Evolutionary conservation across 345 rosid species (phyloP), one percentile per base, ranked within the genome.

Genomic region (Heritiera fomes): DNA sequence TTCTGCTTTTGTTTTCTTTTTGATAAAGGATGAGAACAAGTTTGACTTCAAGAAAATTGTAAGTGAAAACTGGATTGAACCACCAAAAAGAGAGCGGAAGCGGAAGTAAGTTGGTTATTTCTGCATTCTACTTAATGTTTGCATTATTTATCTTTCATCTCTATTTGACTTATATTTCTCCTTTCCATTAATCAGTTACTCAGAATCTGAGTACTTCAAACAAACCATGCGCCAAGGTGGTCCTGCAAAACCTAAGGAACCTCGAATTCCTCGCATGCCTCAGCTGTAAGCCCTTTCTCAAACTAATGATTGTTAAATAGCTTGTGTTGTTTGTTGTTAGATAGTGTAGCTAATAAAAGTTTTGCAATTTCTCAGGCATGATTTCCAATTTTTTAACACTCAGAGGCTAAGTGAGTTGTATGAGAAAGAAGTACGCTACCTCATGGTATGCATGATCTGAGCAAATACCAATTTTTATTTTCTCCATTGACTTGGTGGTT

Each of bases 191-290:
- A 81, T 66, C 80, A 94, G 98, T 85, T 97, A 94, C 87, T 97
- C 98, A 34, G 98, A 96, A 87, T 90, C 97, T 81, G 98, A 96
- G 55, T 94, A 96, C 87, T 96, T 94, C 46, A 96, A 94, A 87
- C 97, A 96, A 90, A 91, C 98, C 64, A 83, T 96, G 97, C 94
- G 98, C 55, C 97, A 96, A 90, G 94, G 95, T 76, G 97, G 89
- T 81, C 97, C 94, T 49, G 85, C 95, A 55, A 96, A 94, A 86
- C 97, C 99, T 23, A 92, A 89, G 80, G 99, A 97, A 80, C 99
- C 98, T 80, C 91, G 98, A 73, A 93, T 97, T 82, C 99, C 99
- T 70, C 98, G 99, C 81, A 97, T 94, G 99, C 99, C 99, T 32
- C 98, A 90, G 84, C 77, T 97, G 99, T 97, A 80, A 80, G 94